A percentile compares a stretch with the other conserved stretches of the same genome.
phyloP scores from a whole-genome alignment of 2,329 filamentous ascomycete species.

The Fusarium sp. region DNA sequence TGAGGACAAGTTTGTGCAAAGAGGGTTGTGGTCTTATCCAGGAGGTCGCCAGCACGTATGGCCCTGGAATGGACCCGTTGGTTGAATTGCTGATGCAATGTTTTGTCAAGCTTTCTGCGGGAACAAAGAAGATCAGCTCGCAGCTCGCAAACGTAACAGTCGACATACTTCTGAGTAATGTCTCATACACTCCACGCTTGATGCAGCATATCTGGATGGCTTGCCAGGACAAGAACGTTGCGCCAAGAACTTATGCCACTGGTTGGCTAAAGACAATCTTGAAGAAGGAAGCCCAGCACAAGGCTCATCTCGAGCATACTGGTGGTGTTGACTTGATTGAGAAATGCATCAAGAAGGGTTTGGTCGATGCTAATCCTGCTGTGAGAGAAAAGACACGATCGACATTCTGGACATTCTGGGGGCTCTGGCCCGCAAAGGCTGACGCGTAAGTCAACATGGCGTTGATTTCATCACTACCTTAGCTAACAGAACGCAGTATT shows the following conservation, averaged over 20 bases:
- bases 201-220: constrained; percentile 88
- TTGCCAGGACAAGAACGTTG: constrained; percentile 92
- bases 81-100: constrained; percentile 90
- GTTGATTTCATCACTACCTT: background rate
- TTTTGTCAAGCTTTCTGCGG: constrained; percentile 88
- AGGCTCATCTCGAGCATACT: constrained; percentile 83
- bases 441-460: constrained; percentile 68
- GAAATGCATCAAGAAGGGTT: constrained; percentile 88
- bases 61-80: constrained; percentile 85
- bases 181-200: constrained; percentile 82
- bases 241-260: constrained; percentile 81
- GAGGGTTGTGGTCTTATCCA: constrained; percentile 87
- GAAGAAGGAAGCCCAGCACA: constrained; percentile 81
- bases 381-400: constrained; percentile 88
- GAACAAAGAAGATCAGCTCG: constrained; percentile 92
- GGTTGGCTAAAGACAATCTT: constrained; percentile 89
- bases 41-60: constrained; percentile 82
- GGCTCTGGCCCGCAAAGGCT: constrained; percentile 81
- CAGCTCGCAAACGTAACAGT: constrained; percentile 85
- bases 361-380: constrained; percentile 89
- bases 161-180: constrained; percentile 82
- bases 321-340: constrained; percentile 87
- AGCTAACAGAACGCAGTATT: constrained; percentile 66
- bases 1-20: constrained; percentile 90
- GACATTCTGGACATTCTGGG: constrained; percentile 87